Percentiles rank a stretch among this genome's conserved stretches.
Conservation (phyloP, 202 grass and related monocot species). For the Miscanthus sacchariflorus region DNA sequence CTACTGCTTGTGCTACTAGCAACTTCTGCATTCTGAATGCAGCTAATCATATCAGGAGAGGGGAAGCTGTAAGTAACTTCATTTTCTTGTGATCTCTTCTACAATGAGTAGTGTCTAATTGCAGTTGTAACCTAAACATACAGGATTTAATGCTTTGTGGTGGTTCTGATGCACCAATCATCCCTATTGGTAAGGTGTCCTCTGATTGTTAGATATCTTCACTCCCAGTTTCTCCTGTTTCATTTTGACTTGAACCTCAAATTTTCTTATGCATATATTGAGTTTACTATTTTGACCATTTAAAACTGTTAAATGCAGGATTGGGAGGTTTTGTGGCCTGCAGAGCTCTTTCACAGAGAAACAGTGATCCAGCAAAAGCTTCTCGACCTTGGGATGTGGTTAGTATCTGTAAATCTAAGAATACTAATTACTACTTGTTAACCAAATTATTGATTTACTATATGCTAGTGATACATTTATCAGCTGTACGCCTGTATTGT, state of each 20-base stretch:
- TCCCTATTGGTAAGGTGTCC: constrained; percentile 76
- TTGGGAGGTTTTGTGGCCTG: constrained; percentile 98
- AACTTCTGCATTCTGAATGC: constrained; percentile 99
- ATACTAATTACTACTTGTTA: constrained; percentile 14
- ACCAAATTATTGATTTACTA: constrained; percentile 33
- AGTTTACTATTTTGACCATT: constrained; percentile 12
- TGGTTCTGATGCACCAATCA: constrained; percentile 95
- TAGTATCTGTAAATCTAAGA: constrained; percentile 46
- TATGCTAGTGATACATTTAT: constrained; percentile 6
- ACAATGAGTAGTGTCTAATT: constrained; percentile 21
- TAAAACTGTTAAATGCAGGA: constrained; percentile 59
- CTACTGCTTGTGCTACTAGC: constrained; percentile 97
- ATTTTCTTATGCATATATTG: constrained; percentile 33
- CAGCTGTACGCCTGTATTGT: not conserved
- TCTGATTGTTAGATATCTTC: constrained; percentile 24
- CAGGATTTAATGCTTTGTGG: constrained; percentile 99
- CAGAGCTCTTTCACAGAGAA: constrained; percentile 95
- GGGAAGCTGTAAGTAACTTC: constrained; percentile 81
- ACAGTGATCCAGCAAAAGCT: constrained; percentile 90
- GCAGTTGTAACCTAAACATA: constrained; percentile 52
- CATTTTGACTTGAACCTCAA: constrained; percentile 25
- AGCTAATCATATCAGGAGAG: constrained; percentile 91
- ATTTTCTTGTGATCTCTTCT: constrained; percentile 29
- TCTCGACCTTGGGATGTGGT: constrained; percentile 98
- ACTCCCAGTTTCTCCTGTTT: constrained; percentile 25